phyloP scores from a whole-genome alignment of 1,284 basidiomycete species.

The Clitocybe nebularis region DNA sequence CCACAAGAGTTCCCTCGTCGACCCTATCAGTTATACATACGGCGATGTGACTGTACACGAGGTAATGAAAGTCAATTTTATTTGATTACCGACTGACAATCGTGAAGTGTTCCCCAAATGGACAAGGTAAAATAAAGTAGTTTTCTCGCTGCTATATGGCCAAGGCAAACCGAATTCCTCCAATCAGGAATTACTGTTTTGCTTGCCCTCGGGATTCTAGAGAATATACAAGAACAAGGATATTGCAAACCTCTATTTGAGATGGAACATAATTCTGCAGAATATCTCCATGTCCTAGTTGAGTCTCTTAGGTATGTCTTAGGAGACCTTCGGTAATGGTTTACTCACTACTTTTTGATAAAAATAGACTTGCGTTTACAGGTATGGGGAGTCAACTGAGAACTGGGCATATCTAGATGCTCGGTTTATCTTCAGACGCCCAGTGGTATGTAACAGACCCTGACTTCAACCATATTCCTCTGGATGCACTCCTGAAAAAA shows the following conservation, averaged over 20 bases:
- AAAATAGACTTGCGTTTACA: slow-evolving; percentile 70
- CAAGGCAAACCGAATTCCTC: no score
- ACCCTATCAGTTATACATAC: slow-evolving; percentile 91
- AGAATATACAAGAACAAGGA: slow-evolving; percentile 76
- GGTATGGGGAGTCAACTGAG: slow-evolving; percentile 42
- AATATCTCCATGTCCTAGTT: slow-evolving; percentile 87
- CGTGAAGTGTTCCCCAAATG: slow-evolving; percentile 86
- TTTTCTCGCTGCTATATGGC: no score
- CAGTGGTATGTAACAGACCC: slow-evolving; percentile 91
- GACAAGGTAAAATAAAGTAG: no score
- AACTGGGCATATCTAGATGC: not conserved
- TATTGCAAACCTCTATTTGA: slow-evolving; percentile 70
- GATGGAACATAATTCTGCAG: slow-evolving; percentile 83
- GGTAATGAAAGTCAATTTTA: slow-evolving; percentile 36
- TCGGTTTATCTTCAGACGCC: slow-evolving; percentile 56
- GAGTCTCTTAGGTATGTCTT: slow-evolving; percentile 69
- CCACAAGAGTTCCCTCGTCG: slow-evolving; percentile 76
- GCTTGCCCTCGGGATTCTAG: slow-evolving; percentile 88
- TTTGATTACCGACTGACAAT: slow-evolving; percentile 12
- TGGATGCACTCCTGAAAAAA: slow-evolving; percentile 77
- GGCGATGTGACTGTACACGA: slow-evolving; percentile 83
- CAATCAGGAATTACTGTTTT: slow-evolving; percentile 76
- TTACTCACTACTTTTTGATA: slow-evolving; percentile 1
- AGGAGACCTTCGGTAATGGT: not conserved
- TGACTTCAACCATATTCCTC: slow-evolving; percentile 67